Conservation (phyloP, 306 rosid species). For the Trifolium repens region DNA sequence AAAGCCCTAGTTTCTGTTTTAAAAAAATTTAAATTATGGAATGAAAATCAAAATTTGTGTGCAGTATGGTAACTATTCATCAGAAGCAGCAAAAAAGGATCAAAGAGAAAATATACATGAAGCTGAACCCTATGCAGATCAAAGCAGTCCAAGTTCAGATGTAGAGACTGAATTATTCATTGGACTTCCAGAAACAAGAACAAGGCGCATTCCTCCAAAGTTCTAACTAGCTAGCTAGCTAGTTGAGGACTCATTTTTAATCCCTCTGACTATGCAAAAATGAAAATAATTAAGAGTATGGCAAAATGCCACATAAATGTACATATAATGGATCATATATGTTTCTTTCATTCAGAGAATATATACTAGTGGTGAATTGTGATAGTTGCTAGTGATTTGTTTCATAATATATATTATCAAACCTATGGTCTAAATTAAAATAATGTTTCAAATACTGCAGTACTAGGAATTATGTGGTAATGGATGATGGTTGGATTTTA, state of each 20-base stretch:
- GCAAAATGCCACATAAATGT: neutral
- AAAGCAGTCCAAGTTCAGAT: slow-evolving; percentile 59
- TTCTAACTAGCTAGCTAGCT: neutral
- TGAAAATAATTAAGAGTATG: neutral
- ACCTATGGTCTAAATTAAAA: neutral
- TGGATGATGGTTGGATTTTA: no score
- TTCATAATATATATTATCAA: neutral
- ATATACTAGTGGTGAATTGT: neutral
- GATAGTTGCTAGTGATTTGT: neutral
- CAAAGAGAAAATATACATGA: slow-evolving; percentile 34
- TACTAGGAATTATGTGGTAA: no score
- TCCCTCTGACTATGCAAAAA: neutral
- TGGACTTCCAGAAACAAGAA: slow-evolving; percentile 69
- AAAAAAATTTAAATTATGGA: neutral
- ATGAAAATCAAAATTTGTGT: slow-evolving; percentile 22
- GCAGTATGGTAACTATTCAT: slow-evolving; percentile 49
- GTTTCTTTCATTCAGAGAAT: neutral
- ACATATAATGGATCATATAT: neutral
- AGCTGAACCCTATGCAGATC: slow-evolving; percentile 35
- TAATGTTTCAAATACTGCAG: no score
- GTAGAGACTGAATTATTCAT: slow-evolving; percentile 86
- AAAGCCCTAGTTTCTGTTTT: no score
- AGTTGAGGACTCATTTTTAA: neutral
- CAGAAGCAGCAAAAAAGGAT: slow-evolving; percentile 16
- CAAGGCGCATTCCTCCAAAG: slow-evolving; percentile 37